Evolutionary conservation across 352 stramenopile genomes (phyloP).

Genomic region (Thalassiosira mediterranea): DNA sequence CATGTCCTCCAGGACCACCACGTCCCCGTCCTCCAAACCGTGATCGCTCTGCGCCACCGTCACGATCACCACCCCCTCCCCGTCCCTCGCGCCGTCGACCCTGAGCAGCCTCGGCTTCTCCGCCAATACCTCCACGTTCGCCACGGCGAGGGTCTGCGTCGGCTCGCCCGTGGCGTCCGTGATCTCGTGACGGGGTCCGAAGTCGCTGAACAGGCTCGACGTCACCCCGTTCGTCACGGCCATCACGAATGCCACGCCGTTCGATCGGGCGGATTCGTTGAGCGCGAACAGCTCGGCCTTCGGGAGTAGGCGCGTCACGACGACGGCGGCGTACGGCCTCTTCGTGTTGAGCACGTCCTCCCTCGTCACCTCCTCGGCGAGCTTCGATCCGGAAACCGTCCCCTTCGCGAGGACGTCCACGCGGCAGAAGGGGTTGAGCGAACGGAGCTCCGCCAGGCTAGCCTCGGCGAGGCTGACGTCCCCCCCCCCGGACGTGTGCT

Average conservation of each 20-base stretch:
- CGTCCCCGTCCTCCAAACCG: conserved; percentile 65
- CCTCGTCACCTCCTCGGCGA: conserved; percentile 27
- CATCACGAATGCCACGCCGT: conserved; percentile 87
- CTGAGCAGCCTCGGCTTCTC: conserved; percentile 50
- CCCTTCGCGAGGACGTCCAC: conserved; percentile 47
- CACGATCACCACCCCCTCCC: conserved; percentile 57
- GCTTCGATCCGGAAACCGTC: conserved; percentile 3
- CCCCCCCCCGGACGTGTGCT: conserved; percentile 32
- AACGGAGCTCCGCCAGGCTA: conserved; percentile 48
- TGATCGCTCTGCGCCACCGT: conserved; percentile 68
- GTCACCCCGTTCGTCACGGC: conserved; percentile 92
- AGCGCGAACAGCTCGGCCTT: conserved; percentile 48
- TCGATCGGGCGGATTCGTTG: conserved; percentile 46
- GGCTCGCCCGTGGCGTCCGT: conserved; percentile 62
- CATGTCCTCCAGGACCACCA: conserved; percentile 65
- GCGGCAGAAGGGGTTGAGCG: conserved; percentile 65
- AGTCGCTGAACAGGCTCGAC: conserved; percentile 95
- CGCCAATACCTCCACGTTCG: conserved; percentile 61
- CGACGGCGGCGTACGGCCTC: conserved; percentile 49
- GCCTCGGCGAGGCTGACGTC: conserved; percentile 40
- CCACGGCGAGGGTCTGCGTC: conserved; percentile 55
- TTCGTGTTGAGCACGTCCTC: conserved; percentile 53
- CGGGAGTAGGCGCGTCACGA: conserved; percentile 51
- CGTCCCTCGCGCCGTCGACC: conserved; percentile 51
- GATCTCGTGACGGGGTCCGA: conserved; percentile 82